Evolutionary conservation across 768 basidiomycete genomes (phyloP), one percentile per base, ranked within the genome.

Genomic region (Tricholoma saponaceum): DNA sequence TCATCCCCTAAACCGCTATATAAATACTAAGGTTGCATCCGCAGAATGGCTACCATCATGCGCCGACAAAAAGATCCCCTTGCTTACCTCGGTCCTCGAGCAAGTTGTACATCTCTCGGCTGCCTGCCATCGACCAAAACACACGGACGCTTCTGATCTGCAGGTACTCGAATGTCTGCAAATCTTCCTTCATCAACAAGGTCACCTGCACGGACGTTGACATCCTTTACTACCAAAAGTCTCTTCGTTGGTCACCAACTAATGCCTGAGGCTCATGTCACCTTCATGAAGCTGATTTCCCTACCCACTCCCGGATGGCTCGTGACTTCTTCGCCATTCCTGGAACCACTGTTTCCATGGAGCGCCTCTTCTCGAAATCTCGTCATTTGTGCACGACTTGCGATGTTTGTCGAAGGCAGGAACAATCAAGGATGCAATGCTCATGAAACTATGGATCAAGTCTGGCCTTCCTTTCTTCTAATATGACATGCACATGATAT

Each of bases 151-250:
- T 99, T 58, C 84, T 99, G 62, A 91, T 99, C 66, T 98, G 97
- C 68, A 97, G 97, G 55, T 99, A 98, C 75, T 97, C 97, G 16
- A 99, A 99, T 70, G 97, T 99, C 69, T 96, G 97, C 56, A 99
- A 99, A 77, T 97, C 95, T 13, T 96, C 94, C 22, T 99, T 99
- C 74, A 95, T 99, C 66, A 99, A 99, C 86, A 98, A 98, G 75
- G 93, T 99, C 69, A 98, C 97, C 20, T 88, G 97, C 52, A 97
- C 96, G 52, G 97, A 99, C 69, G 97, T 99, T 66, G 97, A 99
- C 70, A 96, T 99, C 28, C 1, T 99, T 99, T 79, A 99, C 97
- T 47, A 99, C 97, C 30, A 98, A 98, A 74, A 95, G 92, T 0
- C 89, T 99, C 53, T 98, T 98, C 69, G 92, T 99, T 66, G 97